phyloP scores from a whole-genome alignment of 345 rosid genomes.

The Carallia pectinifolia region DNA sequence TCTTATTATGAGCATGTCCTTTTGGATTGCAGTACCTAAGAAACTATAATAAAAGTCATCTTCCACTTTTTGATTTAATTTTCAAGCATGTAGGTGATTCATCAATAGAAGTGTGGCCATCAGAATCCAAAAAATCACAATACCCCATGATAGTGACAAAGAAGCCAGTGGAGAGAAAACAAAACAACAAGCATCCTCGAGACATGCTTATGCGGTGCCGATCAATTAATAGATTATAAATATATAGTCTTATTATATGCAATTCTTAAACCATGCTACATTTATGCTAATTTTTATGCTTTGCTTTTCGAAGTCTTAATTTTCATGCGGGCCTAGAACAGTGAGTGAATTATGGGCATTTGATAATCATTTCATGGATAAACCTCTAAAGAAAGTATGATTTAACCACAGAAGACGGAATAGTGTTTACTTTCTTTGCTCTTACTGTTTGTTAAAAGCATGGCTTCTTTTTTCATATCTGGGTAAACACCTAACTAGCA shows the following conservation, averaged over 20 bases:
- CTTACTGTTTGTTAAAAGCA: background rate
- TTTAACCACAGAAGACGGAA: background rate
- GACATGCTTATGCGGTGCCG: background rate
- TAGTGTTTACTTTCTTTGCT: background rate
- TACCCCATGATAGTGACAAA: background rate
- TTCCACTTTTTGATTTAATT: background rate
- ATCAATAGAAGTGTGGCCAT: background rate
- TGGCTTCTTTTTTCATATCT: background rate
- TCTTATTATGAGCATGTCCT: too few relatives aligned
- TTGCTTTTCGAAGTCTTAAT: background rate
- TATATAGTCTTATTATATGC: too few relatives aligned
- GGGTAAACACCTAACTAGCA: too few relatives aligned
- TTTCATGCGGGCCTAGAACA: background rate
- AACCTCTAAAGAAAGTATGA: background rate
- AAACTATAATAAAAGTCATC: background rate
- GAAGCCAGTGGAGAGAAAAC: background rate
- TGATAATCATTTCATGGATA: too few relatives aligned
- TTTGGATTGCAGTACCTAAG: too few relatives aligned
- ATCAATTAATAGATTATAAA: background rate
- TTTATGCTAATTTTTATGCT: too few relatives aligned
- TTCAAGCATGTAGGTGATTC: background rate
- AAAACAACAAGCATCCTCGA: background rate
- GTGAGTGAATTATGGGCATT: background rate
- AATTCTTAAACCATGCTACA: too few relatives aligned
- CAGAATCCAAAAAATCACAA: background rate